Evolutionary conservation across 768 basidiomycete genomes (phyloP).

Genomic region (Pisolithus albus): DNA sequence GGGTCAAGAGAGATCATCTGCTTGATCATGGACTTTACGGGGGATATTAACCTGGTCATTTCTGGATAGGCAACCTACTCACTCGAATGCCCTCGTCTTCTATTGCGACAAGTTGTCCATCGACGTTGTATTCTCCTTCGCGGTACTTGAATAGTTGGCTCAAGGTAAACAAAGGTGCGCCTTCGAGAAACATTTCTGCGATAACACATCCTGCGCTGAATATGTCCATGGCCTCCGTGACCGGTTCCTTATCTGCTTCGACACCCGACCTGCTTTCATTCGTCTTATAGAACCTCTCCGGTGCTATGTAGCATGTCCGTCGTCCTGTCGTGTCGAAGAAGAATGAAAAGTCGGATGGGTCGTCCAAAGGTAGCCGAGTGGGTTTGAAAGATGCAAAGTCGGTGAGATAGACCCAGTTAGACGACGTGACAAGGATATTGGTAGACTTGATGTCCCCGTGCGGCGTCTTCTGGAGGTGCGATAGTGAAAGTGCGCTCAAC

Average conservation of each 20-base stretch:
- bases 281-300: conserved; percentile 89
- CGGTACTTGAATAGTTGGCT: conserved; percentile 94
- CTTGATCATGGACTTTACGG: conserved; percentile 67
- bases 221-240: conserved; percentile 96
- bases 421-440: conserved; percentile 93
- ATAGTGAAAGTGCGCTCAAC: conserved; percentile 75
- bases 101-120: conserved; percentile 62
- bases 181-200: conserved; percentile 93
- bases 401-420: conserved; percentile 92
- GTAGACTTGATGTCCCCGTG: conserved; percentile 98
- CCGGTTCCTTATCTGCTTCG: conserved; percentile 51
- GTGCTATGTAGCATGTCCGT: conserved; percentile 92
- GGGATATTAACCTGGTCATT: conserved; percentile 16
- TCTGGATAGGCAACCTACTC: conserved; percentile 25
- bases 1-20: conserved; percentile 88
- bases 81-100: conserved; percentile 81
- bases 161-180: conserved; percentile 85
- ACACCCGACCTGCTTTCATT: conserved; percentile 52
- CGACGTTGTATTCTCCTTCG: conserved; percentile 75
- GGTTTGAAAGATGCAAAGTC: conserved; percentile 97
- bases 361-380: conserved; percentile 89
- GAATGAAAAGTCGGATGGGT: conserved; percentile 96
- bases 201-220: conserved; percentile 94
- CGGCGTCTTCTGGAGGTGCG: conserved; percentile 78
- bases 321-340: conserved; percentile 95